A percentile compares a stretch with the other conserved stretches of the same genome.
These are phyloP conservation scores for Tulasnella sp. DNA, from an alignment of 768 basidiomycete species.

Conservation along the genomic window DNA sequence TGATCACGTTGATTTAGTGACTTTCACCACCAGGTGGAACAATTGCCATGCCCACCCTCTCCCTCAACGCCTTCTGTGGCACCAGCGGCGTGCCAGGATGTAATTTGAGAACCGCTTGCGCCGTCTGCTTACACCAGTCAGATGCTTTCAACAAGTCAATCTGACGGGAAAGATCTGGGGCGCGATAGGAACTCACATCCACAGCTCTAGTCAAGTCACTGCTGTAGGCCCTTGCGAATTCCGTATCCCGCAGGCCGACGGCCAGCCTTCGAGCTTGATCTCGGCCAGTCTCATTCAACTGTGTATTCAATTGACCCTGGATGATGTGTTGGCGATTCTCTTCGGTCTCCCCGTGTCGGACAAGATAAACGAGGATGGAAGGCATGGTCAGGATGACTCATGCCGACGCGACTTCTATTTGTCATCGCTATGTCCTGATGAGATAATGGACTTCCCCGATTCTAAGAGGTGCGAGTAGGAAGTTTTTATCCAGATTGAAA, in stretches of 20 bases:
- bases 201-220: constrained; percentile 24
- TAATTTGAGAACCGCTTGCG: constrained; percentile 5
- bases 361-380: constrained; percentile 2
- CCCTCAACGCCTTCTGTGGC: background rate
- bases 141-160: background rate
- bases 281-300: constrained; percentile 19
- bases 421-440: too few species aligned
- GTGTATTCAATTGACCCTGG: constrained; percentile 21
- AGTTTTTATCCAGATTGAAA: too few species aligned
- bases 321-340: constrained; percentile 16
- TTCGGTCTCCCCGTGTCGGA: constrained; percentile 16
- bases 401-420: too few species aligned
- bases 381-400: too few species aligned
- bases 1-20: background rate
- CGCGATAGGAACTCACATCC: constrained; percentile 28
- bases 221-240: constrained; percentile 22
- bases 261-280: constrained; percentile 16
- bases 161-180: too few species aligned
- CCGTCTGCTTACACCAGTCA: constrained; percentile 10
- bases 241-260: constrained; percentile 17
- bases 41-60: background rate
- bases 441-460: too few species aligned
- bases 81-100: constrained; percentile 7
- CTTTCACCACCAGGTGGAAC: too few species aligned
- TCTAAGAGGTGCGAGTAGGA: too few species aligned